These are phyloP conservation scores for Malassezia furfur DNA, from an alignment of 1,284 basidiomycete genomes.

Conservation along the genomic window DNA sequence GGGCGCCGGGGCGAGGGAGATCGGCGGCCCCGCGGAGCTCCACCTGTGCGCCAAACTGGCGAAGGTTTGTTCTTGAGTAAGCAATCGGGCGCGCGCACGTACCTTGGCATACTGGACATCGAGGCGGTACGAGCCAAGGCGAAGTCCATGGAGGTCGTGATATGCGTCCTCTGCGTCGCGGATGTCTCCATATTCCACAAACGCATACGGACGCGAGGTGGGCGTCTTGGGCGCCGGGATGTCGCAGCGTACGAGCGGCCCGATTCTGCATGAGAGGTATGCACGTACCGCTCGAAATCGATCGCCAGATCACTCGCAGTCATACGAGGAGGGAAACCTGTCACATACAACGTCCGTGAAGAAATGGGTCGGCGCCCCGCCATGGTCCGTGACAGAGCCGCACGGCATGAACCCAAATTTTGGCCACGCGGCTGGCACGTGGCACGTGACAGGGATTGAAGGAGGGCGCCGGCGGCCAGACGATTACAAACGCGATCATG, in stretches of 20 bases:
- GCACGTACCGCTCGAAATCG: conserved; percentile 28
- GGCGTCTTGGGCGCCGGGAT: conserved; percentile 35
- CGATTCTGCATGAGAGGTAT: conserved; percentile 19
- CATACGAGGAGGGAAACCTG: conserved; percentile 36
- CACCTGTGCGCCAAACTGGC: neutral
- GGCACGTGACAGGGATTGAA: neutral
- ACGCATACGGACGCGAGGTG: conserved; percentile 31
- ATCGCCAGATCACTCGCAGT: conserved; percentile 37
- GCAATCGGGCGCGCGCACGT: neutral
- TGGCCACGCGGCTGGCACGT: neutral
- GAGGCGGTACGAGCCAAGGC: conserved; percentile 29
- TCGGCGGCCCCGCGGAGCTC: neutral
- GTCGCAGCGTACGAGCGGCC: conserved; percentile 37
- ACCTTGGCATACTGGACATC: conserved; percentile 39
- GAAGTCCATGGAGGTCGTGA: conserved; percentile 38
- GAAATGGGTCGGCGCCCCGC: neutral
- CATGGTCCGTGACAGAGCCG: neutral
- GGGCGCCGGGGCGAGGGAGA: neutral
- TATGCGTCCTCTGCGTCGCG: conserved; percentile 37
- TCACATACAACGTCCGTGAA: conserved; percentile 26
- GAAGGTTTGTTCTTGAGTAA: neutral
- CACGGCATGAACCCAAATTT: neutral
- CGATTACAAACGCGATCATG: conserved; percentile 50
- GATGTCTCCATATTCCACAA: conserved; percentile 39
- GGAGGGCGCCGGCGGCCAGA: neutral